phyloP scores from a whole-genome alignment of 495 filamentous ascomycete species.

The Penicillium nucicola region DNA sequence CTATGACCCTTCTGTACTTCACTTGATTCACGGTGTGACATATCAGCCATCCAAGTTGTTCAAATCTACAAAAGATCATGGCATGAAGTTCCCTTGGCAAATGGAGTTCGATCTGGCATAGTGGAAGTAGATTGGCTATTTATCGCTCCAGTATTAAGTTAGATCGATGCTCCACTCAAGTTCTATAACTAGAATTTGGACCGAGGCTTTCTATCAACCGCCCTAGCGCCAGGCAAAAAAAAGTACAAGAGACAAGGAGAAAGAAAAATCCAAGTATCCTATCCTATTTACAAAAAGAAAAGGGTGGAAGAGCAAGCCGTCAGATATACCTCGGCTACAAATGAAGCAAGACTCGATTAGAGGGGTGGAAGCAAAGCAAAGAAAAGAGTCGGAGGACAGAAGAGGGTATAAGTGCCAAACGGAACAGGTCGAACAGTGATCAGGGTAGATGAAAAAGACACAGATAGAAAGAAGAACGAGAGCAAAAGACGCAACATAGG shows the following conservation, averaged over 20 bases:
- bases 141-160: too few species aligned
- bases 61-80: neutral
- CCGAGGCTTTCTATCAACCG: neutral
- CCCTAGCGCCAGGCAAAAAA: constrained; percentile 1
- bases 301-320: neutral
- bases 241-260: neutral
- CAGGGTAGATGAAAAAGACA: neutral
- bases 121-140: too few species aligned
- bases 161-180: too few species aligned
- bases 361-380: neutral
- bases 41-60: neutral
- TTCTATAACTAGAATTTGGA: too few species aligned
- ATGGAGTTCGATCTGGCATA: too few species aligned
- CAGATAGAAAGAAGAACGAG: neutral
- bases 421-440: neutral
- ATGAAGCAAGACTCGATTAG: neutral
- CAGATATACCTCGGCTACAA: neutral
- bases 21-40: too few species aligned
- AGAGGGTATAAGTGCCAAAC: constrained; percentile 9
- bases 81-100: too few species aligned
- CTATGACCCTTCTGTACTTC: too few species aligned
- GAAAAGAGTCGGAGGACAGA: neutral
- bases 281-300: constrained; percentile 2
- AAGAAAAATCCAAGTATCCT: neutral
- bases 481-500: constrained; percentile 7